A percentile compares a stretch with the other conserved stretches of the same genome.
phyloP scores from a whole-genome alignment of 495 filamentous ascomycete genomes.

The Evernia prunastri region DNA sequence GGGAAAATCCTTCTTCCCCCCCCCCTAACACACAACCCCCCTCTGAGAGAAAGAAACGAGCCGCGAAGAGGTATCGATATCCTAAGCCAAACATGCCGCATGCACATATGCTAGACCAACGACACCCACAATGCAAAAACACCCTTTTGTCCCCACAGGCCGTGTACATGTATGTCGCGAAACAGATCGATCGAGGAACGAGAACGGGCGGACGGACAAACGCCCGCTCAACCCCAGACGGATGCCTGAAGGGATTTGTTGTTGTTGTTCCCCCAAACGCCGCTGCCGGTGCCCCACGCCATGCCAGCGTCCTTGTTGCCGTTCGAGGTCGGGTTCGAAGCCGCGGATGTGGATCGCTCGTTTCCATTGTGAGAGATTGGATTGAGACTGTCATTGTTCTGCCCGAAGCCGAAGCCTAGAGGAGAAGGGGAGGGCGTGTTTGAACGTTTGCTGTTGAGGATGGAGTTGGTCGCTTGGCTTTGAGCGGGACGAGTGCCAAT shows the following conservation, averaged over 20 bases:
- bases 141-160: neutral
- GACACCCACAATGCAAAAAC: conserved; percentile 6
- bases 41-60: neutral
- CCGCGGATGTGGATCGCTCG: conserved; percentile 56
- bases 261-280: conserved; percentile 58
- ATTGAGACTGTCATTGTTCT: conserved; percentile 41
- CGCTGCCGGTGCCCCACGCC: conserved; percentile 64
- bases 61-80: conserved; percentile 2
- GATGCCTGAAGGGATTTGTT: conserved; percentile 30
- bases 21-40: too few species aligned
- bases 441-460: conserved; percentile 68
- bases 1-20: neutral
- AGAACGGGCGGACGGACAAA: neutral
- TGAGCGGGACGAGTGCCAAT: conserved; percentile 82
- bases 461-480: conserved; percentile 51
- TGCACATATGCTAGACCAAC: conserved; percentile 1
- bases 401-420: conserved; percentile 69
- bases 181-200: neutral
- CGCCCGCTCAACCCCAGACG: conserved; percentile 14
- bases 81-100: conserved; percentile 3
- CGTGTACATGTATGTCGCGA: neutral
- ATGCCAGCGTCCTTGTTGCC: conserved; percentile 44
- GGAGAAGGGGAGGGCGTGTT: conserved; percentile 88
- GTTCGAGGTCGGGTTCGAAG: conserved; percentile 50
- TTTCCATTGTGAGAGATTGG: conserved; percentile 35